A percentile compares a stretch with the other conserved stretches of the same genome.
Evolutionary conservation across 1,284 basidiomycete genomes (phyloP).

Genomic region (Tetrapyrgos nigripes): DNA sequence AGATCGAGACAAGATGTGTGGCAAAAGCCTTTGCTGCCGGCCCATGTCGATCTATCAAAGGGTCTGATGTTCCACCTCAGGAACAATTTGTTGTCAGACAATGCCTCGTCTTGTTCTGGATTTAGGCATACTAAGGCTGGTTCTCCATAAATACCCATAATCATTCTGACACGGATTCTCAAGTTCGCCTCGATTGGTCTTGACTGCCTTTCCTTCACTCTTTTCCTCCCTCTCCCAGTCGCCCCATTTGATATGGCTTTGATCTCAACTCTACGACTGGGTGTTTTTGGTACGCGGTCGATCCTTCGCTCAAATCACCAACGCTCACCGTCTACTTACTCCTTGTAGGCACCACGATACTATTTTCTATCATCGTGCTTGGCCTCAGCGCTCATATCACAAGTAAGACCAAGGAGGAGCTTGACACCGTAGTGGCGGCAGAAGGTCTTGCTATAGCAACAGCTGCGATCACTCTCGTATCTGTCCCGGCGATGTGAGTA

Average conservation of each 20-base stretch:
- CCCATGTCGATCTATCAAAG: too few species aligned
- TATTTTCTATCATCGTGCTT: slow-evolving; percentile 45
- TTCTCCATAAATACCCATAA: too few species aligned
- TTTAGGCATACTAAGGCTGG: too few species aligned
- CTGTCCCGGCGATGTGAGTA: slow-evolving; percentile 54
- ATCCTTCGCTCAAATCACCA: too few species aligned
- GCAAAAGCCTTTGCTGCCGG: too few species aligned
- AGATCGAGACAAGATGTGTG: too few species aligned
- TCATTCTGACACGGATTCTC: too few species aligned
- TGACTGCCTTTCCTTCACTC: too few species aligned
- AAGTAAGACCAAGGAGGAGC: slow-evolving; percentile 26
- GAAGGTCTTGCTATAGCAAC: slow-evolving; percentile 53
- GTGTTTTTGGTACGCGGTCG: not conserved
- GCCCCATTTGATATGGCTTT: not conserved
- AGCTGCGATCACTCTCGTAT: slow-evolving; percentile 47
- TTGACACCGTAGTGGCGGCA: slow-evolving; percentile 29
- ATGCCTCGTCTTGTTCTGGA: too few species aligned
- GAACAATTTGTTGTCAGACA: too few species aligned
- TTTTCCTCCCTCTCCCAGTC: not conserved
- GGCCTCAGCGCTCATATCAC: slow-evolving; percentile 40
- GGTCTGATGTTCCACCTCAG: too few species aligned
- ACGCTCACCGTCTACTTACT: not conserved
- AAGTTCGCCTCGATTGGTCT: too few species aligned
- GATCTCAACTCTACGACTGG: not conserved
- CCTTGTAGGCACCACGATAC: slow-evolving; percentile 10